Conservation (phyloP, 768 basidiomycete genomes). For the Pleurotus eryngii region DNA sequence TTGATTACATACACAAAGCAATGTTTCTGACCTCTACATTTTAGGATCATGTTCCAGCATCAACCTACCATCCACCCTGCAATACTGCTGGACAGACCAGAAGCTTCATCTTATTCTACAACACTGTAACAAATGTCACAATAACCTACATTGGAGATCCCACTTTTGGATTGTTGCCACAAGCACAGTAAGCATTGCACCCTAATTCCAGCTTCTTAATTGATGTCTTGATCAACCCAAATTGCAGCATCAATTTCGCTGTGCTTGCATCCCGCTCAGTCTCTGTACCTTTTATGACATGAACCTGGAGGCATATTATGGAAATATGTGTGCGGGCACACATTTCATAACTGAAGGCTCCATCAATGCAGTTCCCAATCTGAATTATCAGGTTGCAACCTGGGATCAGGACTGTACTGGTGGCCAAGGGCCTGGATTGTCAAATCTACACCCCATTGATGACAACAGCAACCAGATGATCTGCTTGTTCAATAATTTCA, state of each 20-base stretch:
- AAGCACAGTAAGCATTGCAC: background rate
- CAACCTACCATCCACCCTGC: background rate
- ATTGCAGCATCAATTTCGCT: background rate
- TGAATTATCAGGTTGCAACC: background rate
- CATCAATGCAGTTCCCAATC: no score
- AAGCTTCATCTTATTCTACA: background rate
- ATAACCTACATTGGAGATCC: background rate
- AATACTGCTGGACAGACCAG: background rate
- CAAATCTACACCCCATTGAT: background rate
- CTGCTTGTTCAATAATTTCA: constrained; percentile 1
- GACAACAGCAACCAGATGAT: background rate
- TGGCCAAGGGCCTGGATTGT: background rate
- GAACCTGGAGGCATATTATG: background rate
- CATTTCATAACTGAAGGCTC: background rate
- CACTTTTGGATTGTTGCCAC: background rate
- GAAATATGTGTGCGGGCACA: background rate
- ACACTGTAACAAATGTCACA: background rate
- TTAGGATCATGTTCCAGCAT: background rate
- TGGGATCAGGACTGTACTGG: constrained; percentile 2
- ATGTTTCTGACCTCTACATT: background rate
- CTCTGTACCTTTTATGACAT: background rate
- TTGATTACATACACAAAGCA: no score
- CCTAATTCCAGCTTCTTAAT: background rate
- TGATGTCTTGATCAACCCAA: background rate
- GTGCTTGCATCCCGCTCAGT: background rate